A percentile compares a stretch with the other conserved stretches of the same genome.
phyloP scores from a whole-genome alignment of 441 rosid species.

The Geranium incanum region DNA sequence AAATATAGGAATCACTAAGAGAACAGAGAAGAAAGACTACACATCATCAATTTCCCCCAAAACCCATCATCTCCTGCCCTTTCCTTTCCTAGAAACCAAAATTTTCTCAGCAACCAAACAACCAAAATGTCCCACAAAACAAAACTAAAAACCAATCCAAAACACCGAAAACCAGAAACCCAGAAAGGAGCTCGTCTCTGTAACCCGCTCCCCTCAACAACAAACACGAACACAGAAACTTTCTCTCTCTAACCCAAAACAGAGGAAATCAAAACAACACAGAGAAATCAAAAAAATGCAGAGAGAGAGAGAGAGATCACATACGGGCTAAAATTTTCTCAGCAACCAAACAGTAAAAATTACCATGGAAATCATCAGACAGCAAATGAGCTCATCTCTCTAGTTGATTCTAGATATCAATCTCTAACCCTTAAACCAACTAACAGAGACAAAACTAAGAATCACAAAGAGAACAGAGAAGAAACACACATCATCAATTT shows the following conservation, averaged over 20 bases:
- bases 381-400: too few species aligned
- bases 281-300: background rate
- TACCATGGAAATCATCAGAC: background rate
- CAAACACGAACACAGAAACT: background rate
- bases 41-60: too few species aligned
- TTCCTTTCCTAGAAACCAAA: background rate
- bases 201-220: background rate
- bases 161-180: background rate
- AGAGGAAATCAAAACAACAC: background rate
- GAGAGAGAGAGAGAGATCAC: background rate
- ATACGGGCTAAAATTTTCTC: background rate
- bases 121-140: too few species aligned
- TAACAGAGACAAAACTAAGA: too few species aligned
- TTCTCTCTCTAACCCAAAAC: background rate
- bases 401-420: too few species aligned
- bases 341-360: background rate
- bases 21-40: too few species aligned
- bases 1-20: too few species aligned
- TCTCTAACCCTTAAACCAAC: too few species aligned
- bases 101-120: background rate
- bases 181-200: background rate
- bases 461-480: too few species aligned
- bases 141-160: background rate
- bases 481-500: too few species aligned
- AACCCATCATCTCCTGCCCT: too few species aligned